A percentile compares a stretch with the other conserved stretches of the same genome.
Evolutionary conservation across 192 early-diverging fungal genomes (phyloP).

Genomic region (Pilobolus umbonatus): DNA sequence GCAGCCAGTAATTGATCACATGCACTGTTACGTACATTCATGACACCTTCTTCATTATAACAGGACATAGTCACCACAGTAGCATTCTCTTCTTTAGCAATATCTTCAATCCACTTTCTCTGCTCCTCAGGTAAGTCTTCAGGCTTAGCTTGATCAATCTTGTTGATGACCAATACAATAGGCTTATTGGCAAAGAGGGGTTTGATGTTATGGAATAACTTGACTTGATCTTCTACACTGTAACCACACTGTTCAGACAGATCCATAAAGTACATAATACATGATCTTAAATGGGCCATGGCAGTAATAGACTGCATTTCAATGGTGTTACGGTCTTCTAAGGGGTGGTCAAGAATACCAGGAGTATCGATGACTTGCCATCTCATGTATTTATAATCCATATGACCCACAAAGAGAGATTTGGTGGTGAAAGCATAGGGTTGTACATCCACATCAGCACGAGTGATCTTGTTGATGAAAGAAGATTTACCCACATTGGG

Average conservation of each 20-base stretch:
- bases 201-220: slow-evolving; percentile 91
- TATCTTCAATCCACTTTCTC: slow-evolving; percentile 68
- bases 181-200: slow-evolving; percentile 99
- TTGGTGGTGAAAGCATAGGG: slow-evolving; percentile 99
- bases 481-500: slow-evolving; percentile 99
- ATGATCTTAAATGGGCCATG: slow-evolving; percentile 93
- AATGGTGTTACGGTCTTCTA: slow-evolving; percentile 99
- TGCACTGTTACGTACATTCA: slow-evolving; percentile 89
- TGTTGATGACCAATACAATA: slow-evolving; percentile 89
- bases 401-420: slow-evolving; percentile 99
- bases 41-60: slow-evolving; percentile 93
- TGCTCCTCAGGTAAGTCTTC: slow-evolving; percentile 75
- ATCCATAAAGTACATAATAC: slow-evolving; percentile 97
- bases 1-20: slow-evolving; percentile 91
- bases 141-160: slow-evolving; percentile 82
- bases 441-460: slow-evolving; percentile 99
- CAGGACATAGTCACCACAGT: slow-evolving; percentile 82
- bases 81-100: slow-evolving; percentile 61
- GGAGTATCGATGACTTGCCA: slow-evolving; percentile 99
- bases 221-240: slow-evolving; percentile 86
- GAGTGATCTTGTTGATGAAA: slow-evolving; percentile 98
- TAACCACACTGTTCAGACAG: slow-evolving; percentile 98
- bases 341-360: slow-evolving; percentile 97
- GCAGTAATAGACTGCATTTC: slow-evolving; percentile 99
- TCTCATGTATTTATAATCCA: slow-evolving; percentile 99